Evolutionary conservation across 805 yeast species (phyloP).

Genomic region (Metschnikowia cubensis): DNA sequence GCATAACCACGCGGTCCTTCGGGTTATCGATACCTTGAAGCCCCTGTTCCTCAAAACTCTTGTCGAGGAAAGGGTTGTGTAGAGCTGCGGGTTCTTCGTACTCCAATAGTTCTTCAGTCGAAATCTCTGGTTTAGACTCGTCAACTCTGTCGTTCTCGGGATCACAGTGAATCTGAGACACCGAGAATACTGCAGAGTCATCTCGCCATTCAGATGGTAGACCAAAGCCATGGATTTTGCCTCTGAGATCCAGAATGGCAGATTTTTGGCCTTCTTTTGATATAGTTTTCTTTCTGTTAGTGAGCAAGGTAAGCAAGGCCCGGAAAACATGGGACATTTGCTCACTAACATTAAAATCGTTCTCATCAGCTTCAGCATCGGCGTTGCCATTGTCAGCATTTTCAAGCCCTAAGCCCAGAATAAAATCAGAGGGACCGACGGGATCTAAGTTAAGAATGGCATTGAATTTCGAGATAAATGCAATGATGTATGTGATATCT

Average conservation of each 20-base stretch:
- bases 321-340: constrained; percentile 33
- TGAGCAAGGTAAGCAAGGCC: constrained; percentile 29
- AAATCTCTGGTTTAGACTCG: constrained; percentile 20
- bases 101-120: constrained; percentile 11
- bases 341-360: constrained; percentile 20
- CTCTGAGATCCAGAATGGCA: constrained; percentile 34
- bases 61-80: constrained; percentile 22
- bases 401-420: constrained; percentile 29
- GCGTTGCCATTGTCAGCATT: not conserved
- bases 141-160: constrained; percentile 21
- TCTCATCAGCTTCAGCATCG: not conserved
- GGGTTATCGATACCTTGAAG: constrained; percentile 31
- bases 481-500: constrained; percentile 31
- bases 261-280: constrained; percentile 20
- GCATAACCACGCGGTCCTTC: constrained; percentile 31
- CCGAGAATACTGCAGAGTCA: constrained; percentile 10
- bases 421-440: constrained; percentile 38
- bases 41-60: constrained; percentile 31
- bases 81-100: constrained; percentile 14
- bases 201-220: constrained; percentile 40
- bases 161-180: constrained; percentile 5
- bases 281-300: constrained; percentile 35
- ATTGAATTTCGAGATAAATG: constrained; percentile 31
- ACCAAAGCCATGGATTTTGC: constrained; percentile 25
- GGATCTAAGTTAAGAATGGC: constrained; percentile 21